phyloP scores from a whole-genome alignment of 176 grass and related monocot genomes.

The Carex littledalei region DNA sequence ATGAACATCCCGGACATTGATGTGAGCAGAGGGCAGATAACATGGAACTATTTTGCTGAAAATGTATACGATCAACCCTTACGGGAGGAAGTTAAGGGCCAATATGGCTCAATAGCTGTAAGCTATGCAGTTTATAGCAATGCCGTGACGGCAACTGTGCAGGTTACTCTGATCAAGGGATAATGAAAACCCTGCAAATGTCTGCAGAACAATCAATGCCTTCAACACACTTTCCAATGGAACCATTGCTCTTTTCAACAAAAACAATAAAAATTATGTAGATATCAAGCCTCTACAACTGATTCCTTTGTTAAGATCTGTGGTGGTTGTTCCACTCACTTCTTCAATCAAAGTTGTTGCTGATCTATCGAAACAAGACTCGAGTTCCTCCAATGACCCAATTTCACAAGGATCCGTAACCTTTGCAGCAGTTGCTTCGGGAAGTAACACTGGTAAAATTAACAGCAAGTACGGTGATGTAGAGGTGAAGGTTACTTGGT shows the following conservation, averaged over 20 bases:
- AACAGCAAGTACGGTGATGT: not conserved
- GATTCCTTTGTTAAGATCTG: constrained; percentile 16
- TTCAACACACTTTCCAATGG: not conserved
- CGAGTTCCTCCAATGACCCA: not conserved
- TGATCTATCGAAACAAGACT: constrained; percentile 13
- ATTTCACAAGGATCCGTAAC: constrained; percentile 4
- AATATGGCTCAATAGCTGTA: constrained; percentile 1
- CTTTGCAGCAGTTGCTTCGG: not conserved
- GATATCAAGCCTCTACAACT: constrained; percentile 8
- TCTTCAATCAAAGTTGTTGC: constrained; percentile 15
- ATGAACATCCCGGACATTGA: constrained; percentile 16
- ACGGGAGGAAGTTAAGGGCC: not conserved
- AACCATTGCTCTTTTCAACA: constrained; percentile 3
- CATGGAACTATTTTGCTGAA: constrained; percentile 18
- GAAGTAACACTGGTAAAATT: not conserved
- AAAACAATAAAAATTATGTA: not conserved
- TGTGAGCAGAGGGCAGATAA: constrained; percentile 8
- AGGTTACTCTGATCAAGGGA: constrained; percentile 9
- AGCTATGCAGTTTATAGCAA: constrained; percentile 18
- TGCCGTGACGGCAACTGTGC: constrained; percentile 8
- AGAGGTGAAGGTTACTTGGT: constrained; percentile 17
- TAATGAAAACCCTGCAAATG: too few relatives aligned
- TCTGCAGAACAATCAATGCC: not conserved
- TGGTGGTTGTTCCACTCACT: constrained; percentile 24
- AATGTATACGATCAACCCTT: constrained; percentile 23